Evolutionary conservation across 345 rosid species (phyloP).

Genomic region (Mangifera indica): DNA sequence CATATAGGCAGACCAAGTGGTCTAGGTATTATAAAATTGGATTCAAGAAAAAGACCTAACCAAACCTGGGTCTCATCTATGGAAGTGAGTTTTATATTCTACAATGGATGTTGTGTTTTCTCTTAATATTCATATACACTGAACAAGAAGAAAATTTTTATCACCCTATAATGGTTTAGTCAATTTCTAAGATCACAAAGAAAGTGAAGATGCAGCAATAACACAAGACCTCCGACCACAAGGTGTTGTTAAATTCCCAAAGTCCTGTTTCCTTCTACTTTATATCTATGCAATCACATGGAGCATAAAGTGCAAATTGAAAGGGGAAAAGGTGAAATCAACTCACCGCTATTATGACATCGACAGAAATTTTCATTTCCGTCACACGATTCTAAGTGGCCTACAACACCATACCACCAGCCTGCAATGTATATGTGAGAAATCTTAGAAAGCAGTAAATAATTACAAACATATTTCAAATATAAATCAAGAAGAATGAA

Average conservation of each 20-base stretch:
- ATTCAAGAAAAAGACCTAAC: conserved; percentile 26
- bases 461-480: neutral
- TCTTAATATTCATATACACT: neutral
- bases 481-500: conserved; percentile 2
- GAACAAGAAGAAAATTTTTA: conserved; percentile 4
- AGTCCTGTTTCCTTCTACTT: conserved; percentile 6
- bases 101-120: neutral
- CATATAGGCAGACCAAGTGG: conserved; percentile 31
- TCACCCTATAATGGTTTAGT: neutral
- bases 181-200: neutral
- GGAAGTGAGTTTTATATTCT: conserved; percentile 17
- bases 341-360: conserved; percentile 66
- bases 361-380: conserved; percentile 62
- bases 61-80: conserved; percentile 27
- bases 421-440: conserved; percentile 45
- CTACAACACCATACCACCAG: conserved; percentile 95
- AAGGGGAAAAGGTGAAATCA: conserved; percentile 12
- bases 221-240: too few species aligned
- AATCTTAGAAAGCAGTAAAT: conserved; percentile 1
- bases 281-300: conserved; percentile 11
- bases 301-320: conserved; percentile 14
- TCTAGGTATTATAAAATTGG: conserved; percentile 32
- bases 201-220: too few species aligned
- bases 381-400: conserved; percentile 84
- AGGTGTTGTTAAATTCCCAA: conserved; percentile 23